These are phyloP conservation scores for Suhomyces pyralidae DNA, from an alignment of 805 yeast genomes.

Conservation along the genomic window DNA sequence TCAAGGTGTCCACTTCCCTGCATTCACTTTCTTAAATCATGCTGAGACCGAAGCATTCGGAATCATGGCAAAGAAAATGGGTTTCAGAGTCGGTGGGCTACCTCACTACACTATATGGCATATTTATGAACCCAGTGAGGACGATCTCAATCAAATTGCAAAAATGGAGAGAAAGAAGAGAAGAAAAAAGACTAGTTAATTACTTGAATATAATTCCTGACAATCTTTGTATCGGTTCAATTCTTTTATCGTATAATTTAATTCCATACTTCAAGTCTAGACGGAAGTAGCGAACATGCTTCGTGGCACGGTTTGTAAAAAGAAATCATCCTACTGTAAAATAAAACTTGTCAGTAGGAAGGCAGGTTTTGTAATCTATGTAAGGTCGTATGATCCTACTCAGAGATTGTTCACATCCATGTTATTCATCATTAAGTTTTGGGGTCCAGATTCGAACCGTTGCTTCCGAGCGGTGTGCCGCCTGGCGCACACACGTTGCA, in stretches of 20 bases:
- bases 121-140: conserved; percentile 85
- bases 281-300: background rate
- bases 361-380: conserved; percentile 49
- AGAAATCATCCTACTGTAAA: background rate
- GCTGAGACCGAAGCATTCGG: conserved; percentile 91
- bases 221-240: background rate
- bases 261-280: background rate
- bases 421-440: conserved; percentile 37
- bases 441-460: conserved; percentile 21
- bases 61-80: conserved; percentile 74
- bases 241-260: background rate
- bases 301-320: too few species aligned
- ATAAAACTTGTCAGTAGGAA: conserved; percentile 41
- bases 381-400: conserved; percentile 37
- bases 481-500: background rate
- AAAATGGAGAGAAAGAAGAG: conserved; percentile 65
- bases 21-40: conserved; percentile 78
- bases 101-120: conserved; percentile 97
- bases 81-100: conserved; percentile 78
- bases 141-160: conserved; percentile 70
- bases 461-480: conserved; percentile 1
- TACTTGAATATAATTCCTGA: background rate
- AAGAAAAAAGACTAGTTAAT: conserved; percentile 9
- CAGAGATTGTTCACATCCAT: conserved; percentile 54
- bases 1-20: conserved; percentile 81